Evolutionary conservation across 2,329 filamentous ascomycete genomes (phyloP), one percentile per base, ranked within the genome.

Genomic region (Trichoderma arundinaceum): DNA sequence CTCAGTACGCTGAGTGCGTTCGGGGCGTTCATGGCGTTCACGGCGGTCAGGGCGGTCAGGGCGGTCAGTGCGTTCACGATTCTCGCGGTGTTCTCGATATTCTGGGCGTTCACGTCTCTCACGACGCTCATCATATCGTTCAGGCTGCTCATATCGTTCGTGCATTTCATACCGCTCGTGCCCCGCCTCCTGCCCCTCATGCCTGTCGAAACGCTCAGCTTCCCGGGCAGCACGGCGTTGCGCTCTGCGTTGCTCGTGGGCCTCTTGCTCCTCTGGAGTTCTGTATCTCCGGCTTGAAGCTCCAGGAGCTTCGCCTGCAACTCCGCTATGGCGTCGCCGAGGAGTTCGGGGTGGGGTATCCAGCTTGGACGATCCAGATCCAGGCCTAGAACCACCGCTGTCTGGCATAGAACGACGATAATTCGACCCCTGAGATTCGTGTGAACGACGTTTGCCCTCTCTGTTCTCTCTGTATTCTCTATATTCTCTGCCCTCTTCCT

Each of bases 221-320:
- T 63, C 51, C 12, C 58, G 46, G 38, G 66, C 51, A 28, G 74
- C 74, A 48, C 69, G 67, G 28, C 68, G 67, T 56, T 77, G 58
- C 33, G 59, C 65, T 35, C 54, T 59, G 39, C 62, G 62, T 13
- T 84, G 66, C 80, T 86, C 83, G 62, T 84, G 81, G 2, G 79
- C 81, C 15, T 78, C 81, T 66, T 83, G 82, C 69, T 85, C 82
- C 68, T 84, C 82, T 1, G 78, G 74, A 2, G 80, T 83, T 65
- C 82, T 79, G 48, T 78, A 77, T 60, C 70, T 73, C 64, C 72
- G 72, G 32, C 72, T 69, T 41, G 76, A 74, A 52, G 74, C 73
- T 51, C 74, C 76, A 51, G 77, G 75, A 66, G 72, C 78, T n/a
- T 81, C 80, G 17, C 77, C 75, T 3, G 81, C 79, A 67, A 79